phyloP scores from a whole-genome alignment of 2,329 filamentous ascomycete species.

The Ceratocystis cubensis region DNA sequence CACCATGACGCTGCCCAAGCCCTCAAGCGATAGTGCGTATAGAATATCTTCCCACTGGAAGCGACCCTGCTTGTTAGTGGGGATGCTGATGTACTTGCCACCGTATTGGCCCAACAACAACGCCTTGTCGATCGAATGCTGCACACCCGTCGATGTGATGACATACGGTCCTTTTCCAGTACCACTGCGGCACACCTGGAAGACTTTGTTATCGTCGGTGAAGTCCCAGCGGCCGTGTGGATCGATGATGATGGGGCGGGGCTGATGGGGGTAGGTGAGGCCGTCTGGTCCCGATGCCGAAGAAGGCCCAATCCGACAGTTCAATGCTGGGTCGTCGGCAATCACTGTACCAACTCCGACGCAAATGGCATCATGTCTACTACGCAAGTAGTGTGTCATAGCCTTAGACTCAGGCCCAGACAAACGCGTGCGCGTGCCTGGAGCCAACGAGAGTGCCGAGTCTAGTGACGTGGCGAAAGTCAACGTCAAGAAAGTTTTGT shows the following conservation, averaged over 20 bases:
- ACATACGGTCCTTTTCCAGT: conserved; percentile 63
- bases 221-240: conserved; percentile 63
- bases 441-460: conserved; percentile 60
- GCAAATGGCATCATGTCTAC: conserved; percentile 70
- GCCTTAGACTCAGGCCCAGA: conserved; percentile 75
- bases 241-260: conserved; percentile 72
- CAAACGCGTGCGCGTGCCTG: conserved; percentile 67
- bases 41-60: conserved; percentile 56
- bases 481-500: conserved; percentile 51
- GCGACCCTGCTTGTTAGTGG: conserved; percentile 28
- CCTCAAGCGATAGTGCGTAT: conserved; percentile 41
- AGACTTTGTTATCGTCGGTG: conserved; percentile 46
- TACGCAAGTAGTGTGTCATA: conserved; percentile 86
- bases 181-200: conserved; percentile 50
- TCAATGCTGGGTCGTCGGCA: conserved; percentile 74
- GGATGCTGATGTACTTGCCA: conserved; percentile 39
- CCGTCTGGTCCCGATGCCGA: conserved; percentile 28
- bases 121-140: conserved; percentile 35
- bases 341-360: conserved; percentile 74
- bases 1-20: conserved; percentile 72
- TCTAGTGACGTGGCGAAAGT: conserved; percentile 90
- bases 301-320: conserved; percentile 52
- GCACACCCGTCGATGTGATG: conserved; percentile 38
- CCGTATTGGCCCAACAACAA: conserved; percentile 37
- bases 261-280: conserved; percentile 38